Evolutionary conservation across 495 filamentous ascomycete species (phyloP).

Genomic region (Acidiella bohemica): DNA sequence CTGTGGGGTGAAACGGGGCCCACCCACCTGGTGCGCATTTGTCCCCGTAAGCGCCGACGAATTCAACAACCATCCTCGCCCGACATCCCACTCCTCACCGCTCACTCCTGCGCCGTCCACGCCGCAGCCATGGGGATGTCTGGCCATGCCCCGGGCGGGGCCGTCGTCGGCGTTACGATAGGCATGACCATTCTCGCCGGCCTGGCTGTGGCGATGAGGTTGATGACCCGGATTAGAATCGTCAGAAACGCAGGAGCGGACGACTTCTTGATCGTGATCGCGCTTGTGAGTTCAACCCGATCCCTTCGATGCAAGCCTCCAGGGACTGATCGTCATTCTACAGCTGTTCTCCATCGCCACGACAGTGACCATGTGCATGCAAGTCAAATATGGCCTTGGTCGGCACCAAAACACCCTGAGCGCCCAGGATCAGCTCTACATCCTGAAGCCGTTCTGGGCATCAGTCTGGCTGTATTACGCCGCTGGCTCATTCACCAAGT

Average conservation of each 20-base stretch:
- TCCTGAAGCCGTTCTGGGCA: slow-evolving; percentile 20
- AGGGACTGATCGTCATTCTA: neutral
- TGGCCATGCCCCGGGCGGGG: slow-evolving; percentile 9
- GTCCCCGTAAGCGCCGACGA: no score
- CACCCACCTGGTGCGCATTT: no score
- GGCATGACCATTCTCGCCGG: slow-evolving; percentile 12
- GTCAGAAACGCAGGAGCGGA: slow-evolving; percentile 16
- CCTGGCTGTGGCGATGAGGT: slow-evolving; percentile 14
- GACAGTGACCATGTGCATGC: slow-evolving; percentile 15
- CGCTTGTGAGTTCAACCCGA: slow-evolving; percentile 13
- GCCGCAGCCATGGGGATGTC: slow-evolving; percentile 5
- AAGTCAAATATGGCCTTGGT: slow-evolving; percentile 22
- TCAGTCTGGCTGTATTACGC: slow-evolving; percentile 10
- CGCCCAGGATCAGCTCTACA: slow-evolving; percentile 3
- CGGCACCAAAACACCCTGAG: slow-evolving; percentile 12
- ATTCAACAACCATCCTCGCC: no score
- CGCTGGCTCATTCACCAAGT: slow-evolving; percentile 18
- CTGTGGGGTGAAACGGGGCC: no score
- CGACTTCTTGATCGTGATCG: slow-evolving; percentile 18
- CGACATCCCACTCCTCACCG: neutral
- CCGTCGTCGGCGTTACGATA: slow-evolving; percentile 8
- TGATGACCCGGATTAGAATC: slow-evolving; percentile 18
- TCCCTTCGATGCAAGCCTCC: neutral
- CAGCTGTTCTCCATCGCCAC: slow-evolving; percentile 19
- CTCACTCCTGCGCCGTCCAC: neutral